Evolutionary conservation across 176 grass and related monocot species (phyloP), one percentile per base, ranked within the genome.

Genomic region (Urochloa ruziziensis): DNA sequence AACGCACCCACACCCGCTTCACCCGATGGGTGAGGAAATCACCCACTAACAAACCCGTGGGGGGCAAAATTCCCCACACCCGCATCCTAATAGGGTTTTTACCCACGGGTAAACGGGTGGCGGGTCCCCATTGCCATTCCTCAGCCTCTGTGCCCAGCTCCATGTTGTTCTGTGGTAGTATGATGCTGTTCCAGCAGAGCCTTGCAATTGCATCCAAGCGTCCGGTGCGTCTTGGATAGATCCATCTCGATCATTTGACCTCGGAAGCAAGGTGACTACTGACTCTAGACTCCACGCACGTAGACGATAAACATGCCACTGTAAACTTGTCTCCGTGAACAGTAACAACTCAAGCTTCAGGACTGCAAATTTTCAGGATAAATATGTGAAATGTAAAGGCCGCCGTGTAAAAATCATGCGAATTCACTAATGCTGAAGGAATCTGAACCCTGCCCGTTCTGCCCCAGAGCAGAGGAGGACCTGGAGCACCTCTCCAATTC

Each of bases 121-220:
- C n/a, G n/a, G n/a, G n/a, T n/a, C n/a, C n/a, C n/a, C n/a, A n/a
- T n/a, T n/a, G n/a, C n/a, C n/a, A n/a, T n/a, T n/a, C n/a, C n/a
- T n/a, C n/a, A n/a, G n/a, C n/a, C n/a, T n/a, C 85, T 29, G 10
- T 32, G 65, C 74, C 37, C 44, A 44, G 63, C 66, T 68, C 40
- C 77, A 73, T 73, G 33, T 80, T 59, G 70, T 64, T 80, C 68
- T 56, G 34, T 58, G 58, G 58, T 64, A 25, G 1, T 24, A 66
- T 60, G 52, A 56, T 86, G 63, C 16, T 54, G 11, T 32, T 67
- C 69, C 71, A 69, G 73, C 35, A 47, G 18, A 66, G 47, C 60
- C 47, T 59, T 87, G 75, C 27, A 42, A 34, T 28, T 80, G 8
- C 25, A 80, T 54, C 58, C 77, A 66, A 57, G 35, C 42, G 27